A percentile compares a stretch with the other conserved stretches of the same genome.
Evolutionary conservation across 208 protist genomes (phyloP).

Genomic region (Leishmania gerbilli): DNA sequence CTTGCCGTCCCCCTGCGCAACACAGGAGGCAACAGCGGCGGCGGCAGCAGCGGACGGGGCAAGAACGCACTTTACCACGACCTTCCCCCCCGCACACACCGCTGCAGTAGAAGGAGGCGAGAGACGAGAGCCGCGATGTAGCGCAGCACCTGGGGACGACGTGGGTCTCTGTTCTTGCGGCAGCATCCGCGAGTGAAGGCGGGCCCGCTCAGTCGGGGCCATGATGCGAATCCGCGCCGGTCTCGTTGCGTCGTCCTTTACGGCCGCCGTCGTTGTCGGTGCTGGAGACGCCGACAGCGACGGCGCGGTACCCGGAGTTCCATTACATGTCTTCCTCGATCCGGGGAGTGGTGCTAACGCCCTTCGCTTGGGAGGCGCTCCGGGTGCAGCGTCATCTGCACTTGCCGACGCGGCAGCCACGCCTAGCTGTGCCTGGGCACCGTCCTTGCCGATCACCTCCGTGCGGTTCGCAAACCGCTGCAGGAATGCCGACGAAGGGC

Average conservation of each 20-base stretch:
- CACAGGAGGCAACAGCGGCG: background rate
- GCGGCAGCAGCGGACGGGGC: constrained; percentile 8
- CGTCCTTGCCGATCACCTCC: constrained; percentile 57
- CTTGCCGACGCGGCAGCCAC: background rate
- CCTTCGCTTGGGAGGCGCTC: background rate
- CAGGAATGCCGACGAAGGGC: constrained; percentile 46
- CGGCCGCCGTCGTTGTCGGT: background rate
- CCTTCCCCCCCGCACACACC: background rate
- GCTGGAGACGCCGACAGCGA: background rate
- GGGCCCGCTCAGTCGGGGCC: background rate
- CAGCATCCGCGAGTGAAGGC: background rate
- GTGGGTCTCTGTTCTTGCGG: background rate
- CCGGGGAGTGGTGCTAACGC: background rate
- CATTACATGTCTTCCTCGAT: background rate
- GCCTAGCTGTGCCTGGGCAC: constrained; percentile 45
- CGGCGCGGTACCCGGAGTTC: background rate
- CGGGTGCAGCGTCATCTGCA: background rate
- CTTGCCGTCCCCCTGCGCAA: background rate
- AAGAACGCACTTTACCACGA: background rate
- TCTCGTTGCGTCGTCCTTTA: background rate
- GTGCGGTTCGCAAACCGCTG: constrained; percentile 66
- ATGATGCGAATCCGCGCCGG: background rate
- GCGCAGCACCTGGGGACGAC: background rate
- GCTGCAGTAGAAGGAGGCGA: background rate
- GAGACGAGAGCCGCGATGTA: background rate